Evolutionary conservation across 1,139 yeast genomes (phyloP).

Genomic region (Debaryomyces sp.): DNA sequence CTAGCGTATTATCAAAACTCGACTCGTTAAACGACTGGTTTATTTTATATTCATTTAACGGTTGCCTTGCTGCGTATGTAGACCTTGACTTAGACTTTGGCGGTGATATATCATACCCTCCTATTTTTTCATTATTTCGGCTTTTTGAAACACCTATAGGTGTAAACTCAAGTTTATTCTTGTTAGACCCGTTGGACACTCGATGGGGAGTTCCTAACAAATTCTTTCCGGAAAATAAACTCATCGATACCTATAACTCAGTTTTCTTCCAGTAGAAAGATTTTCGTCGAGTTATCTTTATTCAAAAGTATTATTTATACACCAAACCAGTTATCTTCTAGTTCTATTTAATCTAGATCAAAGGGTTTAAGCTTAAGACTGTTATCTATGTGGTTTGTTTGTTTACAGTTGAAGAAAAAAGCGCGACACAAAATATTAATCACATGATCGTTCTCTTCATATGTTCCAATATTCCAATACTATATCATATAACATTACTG

Average conservation of each 20-base stretch:
- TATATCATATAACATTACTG: not conserved
- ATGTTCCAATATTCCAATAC: not conserved
- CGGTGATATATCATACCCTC: slow-evolving; percentile 8
- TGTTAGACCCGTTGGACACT: slow-evolving; percentile 13
- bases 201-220: slow-evolving; percentile 32
- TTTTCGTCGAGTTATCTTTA: not conserved
- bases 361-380: not conserved
- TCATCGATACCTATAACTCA: slow-evolving; percentile 1
- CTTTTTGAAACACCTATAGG: slow-evolving; percentile 37
- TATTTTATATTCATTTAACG: slow-evolving; percentile 1
- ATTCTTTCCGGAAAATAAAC: slow-evolving; percentile 10
- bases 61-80: not conserved
- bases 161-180: slow-evolving; percentile 37
- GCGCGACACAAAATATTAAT: slow-evolving; percentile 5
- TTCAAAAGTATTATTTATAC: not conserved
- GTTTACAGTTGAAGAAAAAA: slow-evolving; percentile 4
- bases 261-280: not conserved
- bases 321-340: not conserved
- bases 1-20: slow-evolving; percentile 39
- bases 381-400: slow-evolving; percentile 7
- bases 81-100: not conserved
- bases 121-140: slow-evolving; percentile 1
- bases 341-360: not conserved
- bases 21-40: slow-evolving; percentile 18
- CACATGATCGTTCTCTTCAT: not conserved